Evolutionary conservation across 345 rosid species (phyloP).

Genomic region (Hibiscus tridactylites): DNA sequence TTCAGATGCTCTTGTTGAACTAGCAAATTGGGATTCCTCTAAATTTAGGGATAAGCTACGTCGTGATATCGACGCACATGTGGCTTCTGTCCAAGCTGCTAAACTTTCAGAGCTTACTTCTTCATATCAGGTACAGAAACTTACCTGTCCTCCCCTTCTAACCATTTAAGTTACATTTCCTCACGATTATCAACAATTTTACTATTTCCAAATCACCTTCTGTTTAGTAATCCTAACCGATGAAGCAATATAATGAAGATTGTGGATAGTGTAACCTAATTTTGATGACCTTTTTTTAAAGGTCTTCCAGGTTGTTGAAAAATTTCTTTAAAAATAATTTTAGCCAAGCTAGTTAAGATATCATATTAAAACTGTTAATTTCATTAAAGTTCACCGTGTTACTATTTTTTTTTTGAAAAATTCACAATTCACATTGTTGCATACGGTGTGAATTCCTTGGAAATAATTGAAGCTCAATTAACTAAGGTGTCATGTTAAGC

Average conservation of each 20-base stretch:
- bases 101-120: constrained; percentile 76
- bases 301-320: not conserved
- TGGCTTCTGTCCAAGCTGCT: constrained; percentile 66
- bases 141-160: not conserved
- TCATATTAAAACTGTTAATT: not conserved
- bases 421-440: not conserved
- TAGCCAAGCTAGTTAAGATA: not conserved
- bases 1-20: constrained; percentile 72
- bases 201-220: not conserved
- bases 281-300: not conserved
- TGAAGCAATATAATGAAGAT: not conserved
- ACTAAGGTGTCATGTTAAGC: not conserved
- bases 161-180: not conserved
- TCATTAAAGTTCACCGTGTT: not conserved
- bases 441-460: not conserved
- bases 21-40: constrained; percentile 89
- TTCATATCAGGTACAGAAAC: constrained; percentile 55
- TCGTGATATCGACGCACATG: constrained; percentile 83
- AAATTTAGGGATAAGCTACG: constrained; percentile 68
- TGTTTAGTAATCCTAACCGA: not conserved
- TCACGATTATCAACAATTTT: not conserved
- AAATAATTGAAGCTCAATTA: not conserved
- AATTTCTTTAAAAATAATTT: not conserved
- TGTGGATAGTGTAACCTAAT: not conserved
- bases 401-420: not conserved